These are phyloP conservation scores for Monosporascus sp. DNA, from an alignment of 2,329 filamentous ascomycete genomes.

Conservation along the genomic window DNA sequence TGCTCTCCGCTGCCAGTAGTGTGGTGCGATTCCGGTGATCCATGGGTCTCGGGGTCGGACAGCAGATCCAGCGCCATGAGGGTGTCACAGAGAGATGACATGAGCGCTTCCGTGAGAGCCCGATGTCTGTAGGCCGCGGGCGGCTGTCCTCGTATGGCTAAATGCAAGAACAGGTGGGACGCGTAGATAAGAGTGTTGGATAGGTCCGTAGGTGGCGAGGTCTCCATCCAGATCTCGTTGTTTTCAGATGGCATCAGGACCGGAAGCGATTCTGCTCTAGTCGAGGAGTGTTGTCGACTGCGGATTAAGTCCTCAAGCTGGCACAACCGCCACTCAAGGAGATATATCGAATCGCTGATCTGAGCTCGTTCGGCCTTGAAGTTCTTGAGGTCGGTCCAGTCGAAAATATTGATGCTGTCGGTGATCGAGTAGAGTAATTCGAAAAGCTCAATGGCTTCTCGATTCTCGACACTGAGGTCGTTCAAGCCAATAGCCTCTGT, in stretches of 20 bases:
- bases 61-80: slow-evolving; percentile 20
- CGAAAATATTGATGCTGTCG: slow-evolving; percentile 24
- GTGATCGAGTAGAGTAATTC: slow-evolving; percentile 25
- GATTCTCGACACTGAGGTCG: slow-evolving; percentile 18
- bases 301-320: slow-evolving; percentile 20
- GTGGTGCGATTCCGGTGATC: slow-evolving; percentile 10
- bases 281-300: slow-evolving; percentile 7
- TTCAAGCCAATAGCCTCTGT: slow-evolving; percentile 8
- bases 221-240: slow-evolving; percentile 2
- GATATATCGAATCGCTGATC: slow-evolving; percentile 27
- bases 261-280: slow-evolving; percentile 9
- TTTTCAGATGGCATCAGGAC: slow-evolving; percentile 7
- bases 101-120: slow-evolving; percentile 21
- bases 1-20: slow-evolving; percentile 8
- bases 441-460: slow-evolving; percentile 22
- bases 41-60: slow-evolving; percentile 12
- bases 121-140: slow-evolving; percentile 24
- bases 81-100: slow-evolving; percentile 20
- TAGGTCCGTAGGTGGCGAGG: slow-evolving; percentile 16
- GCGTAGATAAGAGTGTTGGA: slow-evolving; percentile 24
- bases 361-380: slow-evolving; percentile 23
- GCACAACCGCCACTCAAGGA: slow-evolving; percentile 26
- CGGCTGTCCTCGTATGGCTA: slow-evolving; percentile 26
- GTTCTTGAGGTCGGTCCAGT: slow-evolving; percentile 23
- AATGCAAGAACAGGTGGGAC: slow-evolving; percentile 25